Evolutionary conservation across 2,329 filamentous ascomycete genomes (phyloP).

Genomic region (Fusarium sp.): DNA sequence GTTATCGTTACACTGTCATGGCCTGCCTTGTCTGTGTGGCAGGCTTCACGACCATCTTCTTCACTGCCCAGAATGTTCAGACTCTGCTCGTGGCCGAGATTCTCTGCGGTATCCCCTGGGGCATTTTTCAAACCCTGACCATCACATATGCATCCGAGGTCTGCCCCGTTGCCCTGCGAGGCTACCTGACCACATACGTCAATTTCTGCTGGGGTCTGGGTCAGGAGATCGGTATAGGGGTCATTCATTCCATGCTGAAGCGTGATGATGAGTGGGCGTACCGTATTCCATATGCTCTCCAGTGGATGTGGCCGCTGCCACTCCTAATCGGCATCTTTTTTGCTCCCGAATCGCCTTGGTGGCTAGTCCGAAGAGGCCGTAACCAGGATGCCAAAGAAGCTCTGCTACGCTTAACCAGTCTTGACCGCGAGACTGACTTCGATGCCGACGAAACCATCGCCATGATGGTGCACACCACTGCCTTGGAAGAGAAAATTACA

Average conservation of each 20-base stretch:
- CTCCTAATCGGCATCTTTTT: conserved; percentile 73
- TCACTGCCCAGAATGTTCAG: conserved; percentile 70
- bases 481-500: conserved; percentile 80
- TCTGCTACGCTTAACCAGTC: conserved; percentile 72
- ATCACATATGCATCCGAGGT: conserved; percentile 78
- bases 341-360: conserved; percentile 78
- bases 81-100: conserved; percentile 71
- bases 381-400: conserved; percentile 73
- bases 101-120: conserved; percentile 71
- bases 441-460: conserved; percentile 85
- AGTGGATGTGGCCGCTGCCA: conserved; percentile 82
- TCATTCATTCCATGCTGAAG: conserved; percentile 74
- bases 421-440: conserved; percentile 74
- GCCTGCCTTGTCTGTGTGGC: conserved; percentile 64
- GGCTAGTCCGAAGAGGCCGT: conserved; percentile 75
- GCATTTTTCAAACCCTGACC: conserved; percentile 68
- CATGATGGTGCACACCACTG: conserved; percentile 93
- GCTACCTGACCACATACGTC: conserved; percentile 78
- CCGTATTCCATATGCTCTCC: conserved; percentile 76
- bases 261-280: conserved; percentile 76
- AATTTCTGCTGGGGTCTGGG: conserved; percentile 84
- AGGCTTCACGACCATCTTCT: conserved; percentile 71
- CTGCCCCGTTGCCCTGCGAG: conserved; percentile 76
- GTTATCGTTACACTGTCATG: conserved; percentile 74
- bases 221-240: conserved; percentile 78